These are phyloP conservation scores for Pyronema domesticum DNA, from an alignment of 495 filamentous ascomycete genomes.

Conservation along the genomic window DNA sequence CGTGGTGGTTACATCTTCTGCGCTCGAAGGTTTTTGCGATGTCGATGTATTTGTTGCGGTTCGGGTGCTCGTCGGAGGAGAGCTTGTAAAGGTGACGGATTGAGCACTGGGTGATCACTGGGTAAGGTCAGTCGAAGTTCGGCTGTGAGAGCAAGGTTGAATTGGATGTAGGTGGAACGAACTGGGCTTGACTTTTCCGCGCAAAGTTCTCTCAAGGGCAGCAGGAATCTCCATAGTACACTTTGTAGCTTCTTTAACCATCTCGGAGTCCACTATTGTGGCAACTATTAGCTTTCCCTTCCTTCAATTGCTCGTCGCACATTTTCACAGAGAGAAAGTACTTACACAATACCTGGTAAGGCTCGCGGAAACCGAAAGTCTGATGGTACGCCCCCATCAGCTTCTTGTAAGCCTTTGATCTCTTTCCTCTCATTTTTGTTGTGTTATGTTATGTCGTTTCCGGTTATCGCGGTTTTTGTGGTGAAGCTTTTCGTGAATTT, in stretches of 20 bases:
- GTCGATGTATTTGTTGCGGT: conserved; percentile 42
- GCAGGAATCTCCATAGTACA: conserved; percentile 68
- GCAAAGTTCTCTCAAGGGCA: conserved; percentile 53
- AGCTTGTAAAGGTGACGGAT: conserved; percentile 55
- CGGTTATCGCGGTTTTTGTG: not conserved
- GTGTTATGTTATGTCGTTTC: not conserved
- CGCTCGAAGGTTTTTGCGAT: conserved; percentile 60
- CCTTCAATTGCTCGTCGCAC: not conserved
- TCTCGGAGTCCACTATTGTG: conserved; percentile 52
- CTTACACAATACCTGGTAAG: conserved; percentile 75
- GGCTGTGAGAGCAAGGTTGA: not conserved
- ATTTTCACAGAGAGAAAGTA: not conserved
- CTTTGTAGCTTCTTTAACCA: conserved; percentile 50
- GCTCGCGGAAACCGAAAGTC: conserved; percentile 71
- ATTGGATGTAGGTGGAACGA: conserved; percentile 20
- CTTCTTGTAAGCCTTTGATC: conserved; percentile 89
- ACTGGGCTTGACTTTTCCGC: conserved; percentile 74
- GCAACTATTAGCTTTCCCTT: not conserved
- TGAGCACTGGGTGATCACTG: conserved; percentile 47
- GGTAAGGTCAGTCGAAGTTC: conserved; percentile 3
- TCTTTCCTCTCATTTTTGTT: conserved; percentile 60
- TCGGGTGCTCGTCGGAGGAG: conserved; percentile 28
- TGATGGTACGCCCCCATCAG: conserved; percentile 82
- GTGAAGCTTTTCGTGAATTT: not conserved
- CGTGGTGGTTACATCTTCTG: conserved; percentile 76